These are phyloP conservation scores for Botrytis paeoniae DNA, from an alignment of 2,329 filamentous ascomycete species.

Conservation along the genomic window DNA sequence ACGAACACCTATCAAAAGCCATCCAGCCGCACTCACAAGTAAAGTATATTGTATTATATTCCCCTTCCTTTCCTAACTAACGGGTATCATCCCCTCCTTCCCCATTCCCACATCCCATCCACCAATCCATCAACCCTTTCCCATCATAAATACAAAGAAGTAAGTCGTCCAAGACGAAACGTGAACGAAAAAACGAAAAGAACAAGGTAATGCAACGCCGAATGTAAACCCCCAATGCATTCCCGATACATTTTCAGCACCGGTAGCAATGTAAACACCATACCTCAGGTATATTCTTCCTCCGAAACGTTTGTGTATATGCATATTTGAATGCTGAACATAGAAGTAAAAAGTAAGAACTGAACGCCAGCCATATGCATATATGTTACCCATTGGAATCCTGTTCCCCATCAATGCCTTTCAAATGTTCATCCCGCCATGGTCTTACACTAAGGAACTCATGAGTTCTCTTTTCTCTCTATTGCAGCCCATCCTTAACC, in stretches of 20 bases:
- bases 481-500: not conserved
- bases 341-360: not conserved
- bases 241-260: not conserved
- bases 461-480: not conserved
- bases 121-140: not conserved
- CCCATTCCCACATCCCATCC: not conserved
- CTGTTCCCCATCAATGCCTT: constrained; percentile 2
- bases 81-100: not conserved
- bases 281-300: not conserved
- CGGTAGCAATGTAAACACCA: not conserved
- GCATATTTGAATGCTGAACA: not conserved
- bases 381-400: constrained; percentile 4
- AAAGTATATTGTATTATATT: not conserved
- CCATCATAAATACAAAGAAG: not conserved
- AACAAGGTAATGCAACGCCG: not conserved
- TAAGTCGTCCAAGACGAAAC: not conserved
- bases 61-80: not conserved
- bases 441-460: constrained; percentile 11
- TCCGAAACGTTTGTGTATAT: not conserved
- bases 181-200: not conserved
- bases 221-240: not conserved
- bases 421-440: not conserved
- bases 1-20: not conserved
- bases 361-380: constrained; percentile 10
- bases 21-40: not conserved